These are phyloP conservation scores for Phytophthora europaea DNA, from an alignment of 352 stramenopile genomes.

Conservation along the genomic window DNA sequence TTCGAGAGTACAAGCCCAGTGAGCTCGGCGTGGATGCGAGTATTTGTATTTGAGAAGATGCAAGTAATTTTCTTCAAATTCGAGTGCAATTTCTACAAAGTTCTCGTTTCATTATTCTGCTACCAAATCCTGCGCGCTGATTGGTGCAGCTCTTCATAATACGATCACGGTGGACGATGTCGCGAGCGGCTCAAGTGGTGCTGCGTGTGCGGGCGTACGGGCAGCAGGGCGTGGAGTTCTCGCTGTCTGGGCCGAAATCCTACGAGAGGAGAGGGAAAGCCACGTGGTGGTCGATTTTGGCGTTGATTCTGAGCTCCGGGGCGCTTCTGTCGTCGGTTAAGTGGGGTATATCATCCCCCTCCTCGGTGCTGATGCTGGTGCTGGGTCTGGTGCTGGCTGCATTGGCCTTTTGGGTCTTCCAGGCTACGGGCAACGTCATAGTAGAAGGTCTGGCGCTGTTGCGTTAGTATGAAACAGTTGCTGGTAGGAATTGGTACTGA, in stretches of 20 bases:
- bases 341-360: conserved; percentile 31
- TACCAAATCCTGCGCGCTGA: neutral
- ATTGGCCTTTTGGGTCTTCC: conserved; percentile 28
- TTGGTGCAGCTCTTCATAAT: neutral
- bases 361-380: conserved; percentile 17
- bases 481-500: neutral
- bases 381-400: conserved; percentile 24
- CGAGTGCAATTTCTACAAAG: too few relatives aligned
- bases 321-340: conserved; percentile 31
- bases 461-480: neutral
- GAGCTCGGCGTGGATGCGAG: conserved; percentile 7
- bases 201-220: conserved; percentile 61
- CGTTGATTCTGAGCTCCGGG: conserved; percentile 23
- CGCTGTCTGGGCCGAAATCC: conserved; percentile 34
- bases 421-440: conserved; percentile 30
- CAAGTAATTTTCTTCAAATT: too few relatives aligned
- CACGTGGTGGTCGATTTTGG: conserved; percentile 27
- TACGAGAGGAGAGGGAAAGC: conserved; percentile 15
- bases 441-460: conserved; percentile 34
- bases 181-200: conserved; percentile 45
- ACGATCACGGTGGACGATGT: conserved; percentile 9
- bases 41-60: too few relatives aligned
- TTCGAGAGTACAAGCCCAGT: conserved; percentile 70
- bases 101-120: too few relatives aligned
- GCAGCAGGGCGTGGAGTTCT: conserved; percentile 66